Base-by-base conservation (phyloP, 2,329 filamentous ascomycete genomes). In the Diplodia seriata region DNA sequence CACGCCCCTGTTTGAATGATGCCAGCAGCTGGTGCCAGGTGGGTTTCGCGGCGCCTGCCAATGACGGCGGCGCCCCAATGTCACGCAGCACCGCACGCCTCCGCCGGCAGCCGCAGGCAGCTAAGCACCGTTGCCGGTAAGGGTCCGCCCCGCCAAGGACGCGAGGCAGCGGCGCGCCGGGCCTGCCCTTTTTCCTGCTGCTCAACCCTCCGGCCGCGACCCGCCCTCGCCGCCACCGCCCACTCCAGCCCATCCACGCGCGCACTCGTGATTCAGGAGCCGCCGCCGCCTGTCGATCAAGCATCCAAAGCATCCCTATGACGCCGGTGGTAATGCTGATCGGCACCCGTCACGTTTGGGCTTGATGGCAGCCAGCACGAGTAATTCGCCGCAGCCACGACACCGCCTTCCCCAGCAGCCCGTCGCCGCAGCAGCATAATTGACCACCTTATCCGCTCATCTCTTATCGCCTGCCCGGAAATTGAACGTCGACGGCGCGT, bases 291-390 rank as follows among this genome's bases (percentile, higher is more conserved):
- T 47, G 59, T 63, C 59, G 59, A 63, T 63, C 59, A 61, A 61
- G 57, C 56, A 59, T 59, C 23, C 20, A 23, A 33, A 47, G 23
- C 23, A 23, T 40, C 26, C 54, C 47, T 50, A 63, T 63, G 59
- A 63, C 47, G 59, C 47, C 43, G 59, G 59, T 63, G 59, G 59
- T 63, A 63, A 63, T 63, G 59, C 59, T 36, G 59, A 63, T 63
- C 59, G 59, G 59, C 59, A 11, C 47, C 47, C 43, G 59, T 38
- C 43, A 33, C 43, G 59, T 63, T 63, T 63, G 59, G 59, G 59
- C 59, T 63, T 63, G 59, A 63, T 51, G 57, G 40, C 57, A 26
- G n/a, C 40, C 20, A 36, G 9, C 57, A 49, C 57, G 57, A 49
- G 40, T 29, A 61, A 50, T 61, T 38, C 47, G 59, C 47, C 47